A percentile compares a stretch with the other conserved stretches of the same genome.
Conservation (phyloP, 306 rosid species). For the Pterocarpus santalinus region DNA sequence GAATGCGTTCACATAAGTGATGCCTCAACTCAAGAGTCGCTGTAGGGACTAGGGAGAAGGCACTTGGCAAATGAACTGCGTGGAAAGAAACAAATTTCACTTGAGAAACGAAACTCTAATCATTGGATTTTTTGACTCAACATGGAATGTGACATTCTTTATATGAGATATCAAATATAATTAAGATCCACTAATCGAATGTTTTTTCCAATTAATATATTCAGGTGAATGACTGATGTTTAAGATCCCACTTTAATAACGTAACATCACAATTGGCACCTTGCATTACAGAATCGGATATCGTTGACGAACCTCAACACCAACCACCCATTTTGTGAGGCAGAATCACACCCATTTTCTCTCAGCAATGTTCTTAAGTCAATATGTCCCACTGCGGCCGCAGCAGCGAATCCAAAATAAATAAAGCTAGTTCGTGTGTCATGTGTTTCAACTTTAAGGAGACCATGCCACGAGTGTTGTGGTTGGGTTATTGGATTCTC, state of each 20-base stretch:
- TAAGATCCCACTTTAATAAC: constrained; percentile 39
- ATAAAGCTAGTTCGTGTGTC: constrained; percentile 32
- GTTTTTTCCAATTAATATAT: constrained; percentile 4
- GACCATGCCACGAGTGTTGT: constrained; percentile 17
- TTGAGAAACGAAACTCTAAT: constrained; percentile 19
- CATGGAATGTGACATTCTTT: constrained; percentile 3
- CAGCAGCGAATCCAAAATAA: constrained; percentile 14
- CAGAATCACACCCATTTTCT: constrained; percentile 18
- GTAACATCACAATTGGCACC: constrained; percentile 41
- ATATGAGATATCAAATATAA: not conserved
- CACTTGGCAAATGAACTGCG: constrained; percentile 2
- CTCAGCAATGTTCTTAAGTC: not conserved
- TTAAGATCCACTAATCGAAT: constrained; percentile 4
- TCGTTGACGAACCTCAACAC: constrained; percentile 6
- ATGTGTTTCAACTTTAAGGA: constrained; percentile 45
- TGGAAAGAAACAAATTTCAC: constrained; percentile 30
- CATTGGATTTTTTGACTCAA: constrained; percentile 33
- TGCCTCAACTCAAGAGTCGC: not conserved
- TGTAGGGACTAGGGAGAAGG: not conserved
- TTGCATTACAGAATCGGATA: constrained; percentile 17
- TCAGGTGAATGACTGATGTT: constrained; percentile 30
- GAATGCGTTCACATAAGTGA: not conserved
- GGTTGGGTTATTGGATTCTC: not conserved
- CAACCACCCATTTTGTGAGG: constrained; percentile 37
- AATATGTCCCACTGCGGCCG: not conserved